Evolutionary conservation across 768 basidiomycete genomes (phyloP).

Genomic region (Pisolithus microcarpus): DNA sequence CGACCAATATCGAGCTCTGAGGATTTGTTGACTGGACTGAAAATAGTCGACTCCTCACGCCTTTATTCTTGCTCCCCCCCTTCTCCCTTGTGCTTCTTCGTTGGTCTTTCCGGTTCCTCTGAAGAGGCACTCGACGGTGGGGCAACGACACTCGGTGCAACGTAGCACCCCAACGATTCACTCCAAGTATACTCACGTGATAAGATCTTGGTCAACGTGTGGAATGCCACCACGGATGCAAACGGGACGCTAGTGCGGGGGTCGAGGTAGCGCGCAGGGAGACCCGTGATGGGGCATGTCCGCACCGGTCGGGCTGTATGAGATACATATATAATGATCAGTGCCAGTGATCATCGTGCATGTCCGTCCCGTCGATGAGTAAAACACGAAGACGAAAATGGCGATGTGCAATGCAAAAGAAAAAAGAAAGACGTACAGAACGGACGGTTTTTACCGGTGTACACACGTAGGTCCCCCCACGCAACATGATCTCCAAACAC

Average conservation of each 20-base stretch:
- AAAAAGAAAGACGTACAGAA: slow-evolving; percentile 36
- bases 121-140: too few species aligned
- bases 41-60: too few species aligned
- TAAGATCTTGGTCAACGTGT: slow-evolving; percentile 53
- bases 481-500: slow-evolving; percentile 82
- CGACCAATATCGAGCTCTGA: too few species aligned
- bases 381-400: not conserved
- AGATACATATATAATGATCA: not conserved
- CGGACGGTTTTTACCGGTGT: slow-evolving; percentile 57
- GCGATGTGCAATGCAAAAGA: not conserved
- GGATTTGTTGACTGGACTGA: too few species aligned
- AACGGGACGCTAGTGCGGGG: slow-evolving; percentile 76
- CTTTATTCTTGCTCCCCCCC: too few species aligned
- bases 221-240: slow-evolving; percentile 61
- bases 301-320: slow-evolving; percentile 54
- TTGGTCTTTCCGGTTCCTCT: too few species aligned
- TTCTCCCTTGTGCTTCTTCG: too few species aligned
- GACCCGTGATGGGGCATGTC: slow-evolving; percentile 74
- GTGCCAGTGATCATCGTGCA: not conserved
- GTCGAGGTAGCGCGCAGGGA: slow-evolving; percentile 69
- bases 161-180: slow-evolving; percentile 36
- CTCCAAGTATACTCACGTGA: slow-evolving; percentile 68
- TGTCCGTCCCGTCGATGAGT: not conserved
- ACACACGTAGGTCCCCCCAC: slow-evolving; percentile 70
- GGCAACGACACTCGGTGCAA: slow-evolving; percentile 10